phyloP scores from a whole-genome alignment of 148 eudicot species.

The Rhododendron mucronatum region DNA sequence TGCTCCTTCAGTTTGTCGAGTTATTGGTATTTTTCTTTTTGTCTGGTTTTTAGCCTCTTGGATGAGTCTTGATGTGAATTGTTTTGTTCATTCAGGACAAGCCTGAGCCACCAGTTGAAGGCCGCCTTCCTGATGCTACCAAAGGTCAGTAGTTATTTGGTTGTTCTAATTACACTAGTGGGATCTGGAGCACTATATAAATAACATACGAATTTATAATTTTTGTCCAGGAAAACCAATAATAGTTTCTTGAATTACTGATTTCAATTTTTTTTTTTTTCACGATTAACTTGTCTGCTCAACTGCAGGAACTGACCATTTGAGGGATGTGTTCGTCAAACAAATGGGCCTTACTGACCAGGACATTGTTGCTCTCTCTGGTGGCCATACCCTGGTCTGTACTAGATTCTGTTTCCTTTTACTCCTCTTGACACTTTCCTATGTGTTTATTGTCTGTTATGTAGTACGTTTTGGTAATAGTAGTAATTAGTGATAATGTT shows the following conservation, averaged over 20 bases:
- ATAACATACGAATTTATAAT: neutral
- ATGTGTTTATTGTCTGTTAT: neutral
- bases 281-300: neutral
- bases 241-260: neutral
- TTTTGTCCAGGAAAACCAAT: neutral
- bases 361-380: conserved; percentile 94
- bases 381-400: conserved; percentile 89
- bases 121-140: conserved; percentile 92
- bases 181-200: neutral
- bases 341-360: conserved; percentile 91
- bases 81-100: conserved; percentile 51
- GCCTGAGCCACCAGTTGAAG: conserved; percentile 77
- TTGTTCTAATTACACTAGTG: neutral
- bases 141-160: conserved; percentile 44
- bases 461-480: neutral
- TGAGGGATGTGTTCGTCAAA: conserved; percentile 75
- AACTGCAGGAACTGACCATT: conserved; percentile 69
- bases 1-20: neutral
- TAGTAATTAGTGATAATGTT: neutral
- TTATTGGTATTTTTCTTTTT: neutral
- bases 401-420: neutral
- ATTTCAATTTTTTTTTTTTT: neutral
- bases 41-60: neutral
- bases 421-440: neutral
- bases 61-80: neutral